Conservation (phyloP, 352 stramenopile genomes). For the Globisporangium camurandrum region DNA sequence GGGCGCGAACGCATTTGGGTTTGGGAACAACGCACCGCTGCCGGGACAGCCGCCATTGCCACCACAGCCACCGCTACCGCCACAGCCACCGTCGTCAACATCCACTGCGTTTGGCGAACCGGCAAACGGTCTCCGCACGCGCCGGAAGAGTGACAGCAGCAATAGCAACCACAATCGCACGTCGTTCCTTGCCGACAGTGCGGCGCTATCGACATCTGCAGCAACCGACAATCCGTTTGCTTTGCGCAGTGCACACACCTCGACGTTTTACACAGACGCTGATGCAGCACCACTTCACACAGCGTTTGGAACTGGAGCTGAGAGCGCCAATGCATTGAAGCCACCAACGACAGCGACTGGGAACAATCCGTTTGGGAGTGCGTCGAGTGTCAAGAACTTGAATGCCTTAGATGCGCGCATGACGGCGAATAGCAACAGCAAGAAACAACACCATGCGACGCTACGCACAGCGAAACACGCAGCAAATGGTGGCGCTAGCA, state of each 20-base stretch:
- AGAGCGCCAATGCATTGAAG: background rate
- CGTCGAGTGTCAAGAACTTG: conserved; percentile 5
- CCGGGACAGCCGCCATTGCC: background rate
- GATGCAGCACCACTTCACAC: conserved; percentile 2
- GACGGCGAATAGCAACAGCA: conserved; percentile 12
- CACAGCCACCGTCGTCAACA: background rate
- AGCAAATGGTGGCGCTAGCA: background rate
- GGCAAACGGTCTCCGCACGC: background rate
- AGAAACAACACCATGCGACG: too few relatives aligned
- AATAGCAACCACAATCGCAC: too few relatives aligned
- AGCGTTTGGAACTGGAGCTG: conserved; percentile 23
- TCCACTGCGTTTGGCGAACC: conserved; percentile 6
- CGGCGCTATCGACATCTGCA: too few relatives aligned
- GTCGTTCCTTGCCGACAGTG: background rate
- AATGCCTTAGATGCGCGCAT: conserved; percentile 22
- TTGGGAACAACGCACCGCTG: conserved; percentile 4
- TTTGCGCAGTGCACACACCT: too few relatives aligned
- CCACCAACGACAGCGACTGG: background rate
- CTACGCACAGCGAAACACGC: background rate
- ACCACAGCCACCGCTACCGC: background rate
- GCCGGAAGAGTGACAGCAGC: background rate
- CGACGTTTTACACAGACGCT: background rate
- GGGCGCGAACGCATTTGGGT: too few relatives aligned
- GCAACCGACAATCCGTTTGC: background rate
- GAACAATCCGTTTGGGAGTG: conserved; percentile 5